A percentile compares a stretch with the other conserved stretches of the same genome.
These are phyloP conservation scores for Backusella psychrophila DNA, from an alignment of 192 early-diverging fungal species.

Conservation along the genomic window DNA sequence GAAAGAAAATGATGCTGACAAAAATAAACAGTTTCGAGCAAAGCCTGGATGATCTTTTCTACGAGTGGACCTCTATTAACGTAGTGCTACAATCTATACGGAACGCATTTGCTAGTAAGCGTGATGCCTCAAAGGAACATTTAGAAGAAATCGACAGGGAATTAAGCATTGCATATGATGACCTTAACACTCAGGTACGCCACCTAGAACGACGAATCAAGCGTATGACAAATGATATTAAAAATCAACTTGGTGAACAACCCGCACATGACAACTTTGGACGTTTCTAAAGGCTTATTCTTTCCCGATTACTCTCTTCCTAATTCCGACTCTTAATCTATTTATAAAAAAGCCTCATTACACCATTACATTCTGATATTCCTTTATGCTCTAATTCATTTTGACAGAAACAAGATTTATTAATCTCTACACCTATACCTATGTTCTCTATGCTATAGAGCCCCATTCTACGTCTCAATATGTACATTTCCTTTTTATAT, in stretches of 20 bases:
- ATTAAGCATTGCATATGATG: constrained; percentile 30
- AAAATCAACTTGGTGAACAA: background rate
- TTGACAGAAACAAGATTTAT: background rate
- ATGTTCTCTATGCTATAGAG: background rate
- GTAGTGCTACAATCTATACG: constrained; percentile 24
- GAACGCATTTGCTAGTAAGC: constrained; percentile 11
- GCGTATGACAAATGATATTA: constrained; percentile 15
- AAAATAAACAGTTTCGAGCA: constrained; percentile 12
- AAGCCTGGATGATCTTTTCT: constrained; percentile 16
- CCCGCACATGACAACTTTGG: background rate
- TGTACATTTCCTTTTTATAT: background rate
- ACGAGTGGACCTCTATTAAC: constrained; percentile 26
- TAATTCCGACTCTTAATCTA: background rate
- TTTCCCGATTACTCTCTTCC: background rate
- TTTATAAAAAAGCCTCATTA: background rate
- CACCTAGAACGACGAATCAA: constrained; percentile 28
- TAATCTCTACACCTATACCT: background rate
- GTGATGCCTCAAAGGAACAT: constrained; percentile 13
- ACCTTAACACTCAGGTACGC: constrained; percentile 27
- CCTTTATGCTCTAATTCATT: background rate
- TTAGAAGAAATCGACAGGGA: constrained; percentile 32
- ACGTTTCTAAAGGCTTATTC: background rate
- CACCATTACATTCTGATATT: background rate
- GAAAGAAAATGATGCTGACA: background rate
- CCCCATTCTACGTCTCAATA: background rate